Conservation (phyloP, 768 basidiomycete species). For the Pisolithus sp. region DNA sequence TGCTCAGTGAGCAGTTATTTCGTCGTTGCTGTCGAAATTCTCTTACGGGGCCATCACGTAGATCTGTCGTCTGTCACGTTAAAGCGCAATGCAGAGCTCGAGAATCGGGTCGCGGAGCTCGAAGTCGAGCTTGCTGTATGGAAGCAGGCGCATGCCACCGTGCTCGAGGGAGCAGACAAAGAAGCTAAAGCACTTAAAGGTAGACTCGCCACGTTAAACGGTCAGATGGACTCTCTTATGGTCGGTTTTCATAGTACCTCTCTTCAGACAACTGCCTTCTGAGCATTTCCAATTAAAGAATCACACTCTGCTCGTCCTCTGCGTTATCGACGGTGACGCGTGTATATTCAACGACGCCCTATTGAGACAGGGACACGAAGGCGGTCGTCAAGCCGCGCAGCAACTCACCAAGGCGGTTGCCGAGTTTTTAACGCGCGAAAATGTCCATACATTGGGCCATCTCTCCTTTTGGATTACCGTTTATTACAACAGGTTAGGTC, state of each 20-base stretch:
- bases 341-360: conserved; percentile 58
- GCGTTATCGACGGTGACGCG: conserved; percentile 68
- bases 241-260: conserved; percentile 12
- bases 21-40: conserved; percentile 1
- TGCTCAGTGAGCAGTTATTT: conserved; percentile 43
- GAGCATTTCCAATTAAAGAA: conserved; percentile 32
- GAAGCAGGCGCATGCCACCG: conserved; percentile 64
- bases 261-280: neutral
- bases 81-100: conserved; percentile 57
- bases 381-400: conserved; percentile 56
- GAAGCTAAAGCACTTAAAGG: conserved; percentile 63
- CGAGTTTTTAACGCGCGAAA: conserved; percentile 58
- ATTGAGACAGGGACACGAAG: conserved; percentile 56
- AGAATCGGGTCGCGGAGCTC: conserved; percentile 58
- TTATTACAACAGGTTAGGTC: conserved; percentile 58
- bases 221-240: conserved; percentile 55
- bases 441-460: conserved; percentile 52
- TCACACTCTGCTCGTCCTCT: conserved; percentile 64
- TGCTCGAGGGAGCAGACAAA: conserved; percentile 55
- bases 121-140: conserved; percentile 64
- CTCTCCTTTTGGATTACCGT: conserved; percentile 73
- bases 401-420: conserved; percentile 63
- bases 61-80: conserved; percentile 60
- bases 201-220: conserved; percentile 57
- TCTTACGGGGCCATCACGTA: conserved; percentile 23